Base-by-base conservation (phyloP, 495 filamentous ascomycete genomes). In the Penicillium paradoxum region DNA sequence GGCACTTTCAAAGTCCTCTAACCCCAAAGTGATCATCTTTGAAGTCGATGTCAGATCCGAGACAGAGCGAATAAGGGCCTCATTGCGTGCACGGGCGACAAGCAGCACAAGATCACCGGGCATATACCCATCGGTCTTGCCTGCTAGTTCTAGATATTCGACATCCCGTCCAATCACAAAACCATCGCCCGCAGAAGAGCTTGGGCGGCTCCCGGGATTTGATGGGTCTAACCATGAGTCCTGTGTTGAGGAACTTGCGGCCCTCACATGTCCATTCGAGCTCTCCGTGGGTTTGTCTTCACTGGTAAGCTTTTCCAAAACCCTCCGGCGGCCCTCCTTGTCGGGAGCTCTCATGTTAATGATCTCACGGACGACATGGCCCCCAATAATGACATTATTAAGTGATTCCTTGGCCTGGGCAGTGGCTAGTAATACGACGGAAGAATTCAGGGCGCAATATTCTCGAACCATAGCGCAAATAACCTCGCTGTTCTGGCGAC, bases 51-150 rank as follows among this genome's bases (percentile, higher is more conserved):
- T 49, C 32, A 67, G 36, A 45, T 74, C 70, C 21, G 73, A 68
- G 18, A 78, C 70, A 21, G 84, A 84, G 13, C 91, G 83, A 49
- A 96, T 93, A 1, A 97, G 76, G 10, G 91, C 89, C 72, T 97
- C 93, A 63, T 86, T 95, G 40, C 92, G 82, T 11, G 93, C 93
- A 49, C 93, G 84, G 40, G 88, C 84, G 29, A 95, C 84, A 19
- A 97, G 82, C 0, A 96, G 76, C 14, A 88, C 82, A 40, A 98
- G 77, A 68, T 98, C 93, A 3, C 91, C 93, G 0, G 93, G 93
- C 90, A 96, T 96, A 66, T 96, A 98, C 3, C 93, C 93, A 60
- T 98, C 93, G 0, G 91, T 97, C 60, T 89, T 83, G 15, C 91
- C 90, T 5, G 95, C 90, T 44, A 97, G 75, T 46, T 97, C 91